Conservation (phyloP, 2,329 filamentous ascomycete species). For the Pestalotiopsis sp. region DNA sequence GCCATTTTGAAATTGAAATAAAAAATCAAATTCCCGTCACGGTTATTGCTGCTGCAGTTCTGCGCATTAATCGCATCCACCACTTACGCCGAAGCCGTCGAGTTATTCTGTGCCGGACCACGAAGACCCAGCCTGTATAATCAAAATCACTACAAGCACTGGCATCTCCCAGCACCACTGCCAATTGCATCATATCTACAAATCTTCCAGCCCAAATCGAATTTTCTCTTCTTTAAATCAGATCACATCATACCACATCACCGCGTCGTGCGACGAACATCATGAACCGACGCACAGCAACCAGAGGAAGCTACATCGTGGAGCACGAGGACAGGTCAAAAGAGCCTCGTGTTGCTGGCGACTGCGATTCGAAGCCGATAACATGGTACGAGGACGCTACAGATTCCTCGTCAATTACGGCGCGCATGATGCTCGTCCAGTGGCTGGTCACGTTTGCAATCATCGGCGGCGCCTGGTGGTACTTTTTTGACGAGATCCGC, state of each 20-base stretch:
- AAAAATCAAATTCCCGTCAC: background rate
- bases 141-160: no score
- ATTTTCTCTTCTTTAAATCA: background rate
- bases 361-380: conserved; percentile 3
- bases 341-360: conserved; percentile 1
- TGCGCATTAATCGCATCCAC: no score
- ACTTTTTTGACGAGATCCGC: conserved; percentile 3
- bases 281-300: conserved; percentile 1
- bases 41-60: no score
- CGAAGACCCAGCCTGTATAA: no score
- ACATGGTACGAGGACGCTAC: conserved; percentile 9
- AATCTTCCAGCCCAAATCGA: background rate
- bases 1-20: background rate
- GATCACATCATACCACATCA: background rate
- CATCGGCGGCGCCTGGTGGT: background rate
- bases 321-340: conserved; percentile 3
- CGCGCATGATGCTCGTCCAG: conserved; percentile 7
- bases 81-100: no score
- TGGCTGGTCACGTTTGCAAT: background rate
- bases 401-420: conserved; percentile 2
- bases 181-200: background rate
- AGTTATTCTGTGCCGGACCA: no score
- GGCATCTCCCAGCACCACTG: background rate
- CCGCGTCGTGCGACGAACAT: background rate
- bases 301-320: background rate